Conservation (phyloP, 1,139 yeast species). For the Geotrichum restrictum region DNA sequence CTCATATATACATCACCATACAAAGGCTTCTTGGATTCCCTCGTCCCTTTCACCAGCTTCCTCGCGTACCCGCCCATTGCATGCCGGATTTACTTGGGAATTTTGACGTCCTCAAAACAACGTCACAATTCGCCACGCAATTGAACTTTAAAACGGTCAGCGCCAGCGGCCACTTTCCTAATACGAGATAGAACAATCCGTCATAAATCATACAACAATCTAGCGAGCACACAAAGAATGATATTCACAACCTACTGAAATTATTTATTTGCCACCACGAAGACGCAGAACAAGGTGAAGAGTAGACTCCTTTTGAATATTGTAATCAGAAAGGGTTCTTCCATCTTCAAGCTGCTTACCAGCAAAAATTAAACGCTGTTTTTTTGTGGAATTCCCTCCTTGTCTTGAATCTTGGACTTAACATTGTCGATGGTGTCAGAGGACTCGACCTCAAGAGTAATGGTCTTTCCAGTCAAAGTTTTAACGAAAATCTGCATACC, state of each 20-base stretch:
- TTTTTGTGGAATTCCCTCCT: slow-evolving; percentile 87
- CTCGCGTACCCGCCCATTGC: too few relatives aligned
- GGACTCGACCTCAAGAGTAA: slow-evolving; percentile 80
- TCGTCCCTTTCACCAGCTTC: too few relatives aligned
- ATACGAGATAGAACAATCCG: too few relatives aligned
- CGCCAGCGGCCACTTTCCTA: not conserved
- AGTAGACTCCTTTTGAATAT: slow-evolving; percentile 84
- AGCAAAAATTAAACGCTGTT: slow-evolving; percentile 79
- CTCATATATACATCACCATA: not conserved
- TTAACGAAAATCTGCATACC: slow-evolving; percentile 81
- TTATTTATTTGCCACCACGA: slow-evolving; percentile 42
- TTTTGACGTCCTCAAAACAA: too few relatives aligned
- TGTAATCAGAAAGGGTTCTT: slow-evolving; percentile 79
- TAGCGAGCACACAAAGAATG: too few relatives aligned
- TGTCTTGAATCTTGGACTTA: slow-evolving; percentile 81
- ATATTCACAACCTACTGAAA: too few relatives aligned
- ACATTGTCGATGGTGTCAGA: slow-evolving; percentile 84
- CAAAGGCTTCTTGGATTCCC: not conserved
- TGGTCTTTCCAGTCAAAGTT: slow-evolving; percentile 84
- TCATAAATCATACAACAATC: too few relatives aligned
- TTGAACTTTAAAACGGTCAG: not conserved
- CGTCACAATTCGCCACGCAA: not conserved
- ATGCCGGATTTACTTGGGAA: too few relatives aligned
- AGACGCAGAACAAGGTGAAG: slow-evolving; percentile 77
- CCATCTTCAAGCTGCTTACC: slow-evolving; percentile 89